Evolutionary conservation across 2,329 filamentous ascomycete genomes (phyloP).

Genomic region (Hypoxylon rubiginosum): DNA sequence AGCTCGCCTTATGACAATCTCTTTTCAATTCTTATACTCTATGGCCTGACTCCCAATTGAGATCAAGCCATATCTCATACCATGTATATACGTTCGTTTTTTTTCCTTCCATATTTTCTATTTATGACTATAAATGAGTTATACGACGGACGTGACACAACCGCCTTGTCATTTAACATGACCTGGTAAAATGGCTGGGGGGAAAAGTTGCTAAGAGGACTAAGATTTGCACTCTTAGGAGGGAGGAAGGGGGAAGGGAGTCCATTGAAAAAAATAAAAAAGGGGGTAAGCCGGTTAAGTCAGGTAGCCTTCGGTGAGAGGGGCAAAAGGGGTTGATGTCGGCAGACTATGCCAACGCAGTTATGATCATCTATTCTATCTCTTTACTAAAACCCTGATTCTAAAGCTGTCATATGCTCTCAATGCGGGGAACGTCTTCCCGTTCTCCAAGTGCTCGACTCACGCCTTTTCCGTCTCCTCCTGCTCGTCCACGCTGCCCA

Average conservation of each 20-base stretch:
- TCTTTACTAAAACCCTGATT: slow-evolving; percentile 2
- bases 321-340: not conserved
- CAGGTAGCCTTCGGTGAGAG: not conserved
- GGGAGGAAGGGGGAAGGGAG: too few species aligned
- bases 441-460: slow-evolving; percentile 5
- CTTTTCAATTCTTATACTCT: slow-evolving; percentile 17
- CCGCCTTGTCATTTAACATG: not conserved
- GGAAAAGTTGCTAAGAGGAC: not conserved
- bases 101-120: slow-evolving; percentile 23
- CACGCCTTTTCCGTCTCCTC: slow-evolving; percentile 63
- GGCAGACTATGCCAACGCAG: slow-evolving; percentile 6
- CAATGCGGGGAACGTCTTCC: not conserved
- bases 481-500: slow-evolving; percentile 68
- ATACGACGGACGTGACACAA: too few species aligned
- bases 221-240: not conserved
- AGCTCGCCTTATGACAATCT: slow-evolving; percentile 26
- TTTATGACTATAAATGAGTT: slow-evolving; percentile 12
- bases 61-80: slow-evolving; percentile 6
- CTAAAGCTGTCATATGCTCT: slow-evolving; percentile 1
- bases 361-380: slow-evolving; percentile 17
- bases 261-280: not conserved
- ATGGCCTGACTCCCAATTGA: slow-evolving; percentile 3
- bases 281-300: not conserved
- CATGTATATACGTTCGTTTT: slow-evolving; percentile 40
- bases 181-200: not conserved